These are phyloP conservation scores for Teratosphaeriaceae sp. DNA, from an alignment of 2,329 filamentous ascomycete species.

Conservation along the genomic window DNA sequence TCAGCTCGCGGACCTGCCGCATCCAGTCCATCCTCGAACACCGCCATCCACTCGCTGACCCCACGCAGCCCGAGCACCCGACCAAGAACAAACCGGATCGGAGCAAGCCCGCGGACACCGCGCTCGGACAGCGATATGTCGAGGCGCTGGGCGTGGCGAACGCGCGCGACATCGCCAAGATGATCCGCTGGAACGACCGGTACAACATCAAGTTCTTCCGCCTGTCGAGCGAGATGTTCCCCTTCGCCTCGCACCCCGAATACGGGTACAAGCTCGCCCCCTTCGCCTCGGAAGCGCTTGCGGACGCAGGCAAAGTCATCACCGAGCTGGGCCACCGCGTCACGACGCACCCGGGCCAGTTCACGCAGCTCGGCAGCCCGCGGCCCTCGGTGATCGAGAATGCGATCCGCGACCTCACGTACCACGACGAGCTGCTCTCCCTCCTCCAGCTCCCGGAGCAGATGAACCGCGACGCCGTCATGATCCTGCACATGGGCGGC, in stretches of 20 bases:
- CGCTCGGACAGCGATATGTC: constrained; percentile 64
- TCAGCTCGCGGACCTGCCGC: constrained; percentile 84
- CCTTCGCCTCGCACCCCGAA: constrained; percentile 82
- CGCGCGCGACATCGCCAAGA: constrained; percentile 73
- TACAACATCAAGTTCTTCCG: constrained; percentile 91
- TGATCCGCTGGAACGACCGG: constrained; percentile 85
- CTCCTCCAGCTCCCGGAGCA: constrained; percentile 72
- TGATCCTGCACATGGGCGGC: constrained; percentile 92
- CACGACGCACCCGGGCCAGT: constrained; percentile 87
- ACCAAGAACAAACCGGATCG: constrained; percentile 84
- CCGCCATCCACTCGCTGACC: constrained; percentile 70
- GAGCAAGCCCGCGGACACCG: constrained; percentile 57
- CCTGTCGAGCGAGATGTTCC: constrained; percentile 93
- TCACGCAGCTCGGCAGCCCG: constrained; percentile 84
- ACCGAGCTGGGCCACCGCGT: constrained; percentile 75
- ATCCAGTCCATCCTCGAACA: constrained; percentile 88
- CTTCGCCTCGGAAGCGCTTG: constrained; percentile 73
- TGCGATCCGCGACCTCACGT: constrained; percentile 74
- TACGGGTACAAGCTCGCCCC: constrained; percentile 80
- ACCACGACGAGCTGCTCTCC: constrained; percentile 78
- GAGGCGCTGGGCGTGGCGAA: constrained; percentile 75
- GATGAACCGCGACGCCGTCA: constrained; percentile 76
- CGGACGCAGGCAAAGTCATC: constrained; percentile 68
- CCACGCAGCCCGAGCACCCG: constrained; percentile 67
- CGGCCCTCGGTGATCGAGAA: constrained; percentile 68